phyloP scores from a whole-genome alignment of 345 rosid genomes.

The Hibiscus mutabilis region DNA sequence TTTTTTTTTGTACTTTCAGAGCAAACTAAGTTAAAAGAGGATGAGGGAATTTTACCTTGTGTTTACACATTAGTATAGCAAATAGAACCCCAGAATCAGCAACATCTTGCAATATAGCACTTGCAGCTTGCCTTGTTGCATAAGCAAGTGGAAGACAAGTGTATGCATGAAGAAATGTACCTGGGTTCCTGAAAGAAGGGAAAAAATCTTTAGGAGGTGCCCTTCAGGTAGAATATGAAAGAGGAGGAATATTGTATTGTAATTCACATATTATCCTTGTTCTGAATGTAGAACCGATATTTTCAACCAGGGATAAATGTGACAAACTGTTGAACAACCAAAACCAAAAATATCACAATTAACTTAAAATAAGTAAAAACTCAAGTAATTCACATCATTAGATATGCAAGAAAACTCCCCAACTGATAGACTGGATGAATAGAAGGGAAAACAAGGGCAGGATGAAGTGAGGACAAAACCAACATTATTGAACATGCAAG shows the following conservation, averaged over 20 bases:
- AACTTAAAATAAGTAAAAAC: background rate
- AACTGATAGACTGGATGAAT: constrained; percentile 83
- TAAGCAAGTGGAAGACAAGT: constrained; percentile 89
- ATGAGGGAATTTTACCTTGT: constrained; percentile 42
- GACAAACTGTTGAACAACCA: constrained; percentile 15
- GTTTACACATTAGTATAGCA: constrained; percentile 78
- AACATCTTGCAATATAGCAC: constrained; percentile 85
- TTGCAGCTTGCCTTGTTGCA: constrained; percentile 77
- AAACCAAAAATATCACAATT: background rate
- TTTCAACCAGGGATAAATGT: background rate
- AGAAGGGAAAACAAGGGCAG: constrained; percentile 66
- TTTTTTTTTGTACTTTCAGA: background rate
- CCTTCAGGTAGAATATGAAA: background rate
- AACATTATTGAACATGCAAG: background rate
- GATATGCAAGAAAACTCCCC: constrained; percentile 22
- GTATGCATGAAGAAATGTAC: constrained; percentile 94
- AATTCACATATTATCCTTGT: background rate
- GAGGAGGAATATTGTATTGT: background rate
- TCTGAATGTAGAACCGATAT: background rate
- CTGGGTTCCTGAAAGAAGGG: constrained; percentile 64
- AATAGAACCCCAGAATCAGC: constrained; percentile 85
- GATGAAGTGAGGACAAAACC: background rate
- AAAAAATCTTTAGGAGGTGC: background rate
- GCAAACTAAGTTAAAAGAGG: background rate
- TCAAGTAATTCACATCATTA: background rate